These are phyloP conservation scores for Scortechinia acanthostroma DNA, from an alignment of 2,329 filamentous ascomycete species.

Conservation along the genomic window DNA sequence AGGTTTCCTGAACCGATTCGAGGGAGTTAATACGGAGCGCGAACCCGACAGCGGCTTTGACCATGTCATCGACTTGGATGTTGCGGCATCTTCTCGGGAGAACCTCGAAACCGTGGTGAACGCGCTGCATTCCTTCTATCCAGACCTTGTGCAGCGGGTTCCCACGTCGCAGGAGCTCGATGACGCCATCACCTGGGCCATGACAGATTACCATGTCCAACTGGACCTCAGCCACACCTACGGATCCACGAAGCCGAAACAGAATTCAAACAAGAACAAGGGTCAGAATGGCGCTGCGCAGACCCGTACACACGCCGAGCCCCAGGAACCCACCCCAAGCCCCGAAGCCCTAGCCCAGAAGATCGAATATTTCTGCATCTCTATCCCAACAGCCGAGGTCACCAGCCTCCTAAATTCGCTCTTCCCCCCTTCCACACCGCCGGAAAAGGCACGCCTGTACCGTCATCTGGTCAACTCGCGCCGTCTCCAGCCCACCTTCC, in stretches of 20 bases:
- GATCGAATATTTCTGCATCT: slow-evolving; percentile 22
- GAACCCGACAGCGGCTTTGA: slow-evolving; percentile 80
- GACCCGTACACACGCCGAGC: not conserved
- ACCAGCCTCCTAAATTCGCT: slow-evolving; percentile 54
- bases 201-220: slow-evolving; percentile 67
- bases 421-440: slow-evolving; percentile 47
- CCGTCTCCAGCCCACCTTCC: slow-evolving; percentile 78
- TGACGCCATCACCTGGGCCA: slow-evolving; percentile 66
- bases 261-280: slow-evolving; percentile 15
- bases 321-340: not conserved
- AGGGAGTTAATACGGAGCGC: slow-evolving; percentile 60
- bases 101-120: slow-evolving; percentile 78
- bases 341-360: not conserved
- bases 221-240: slow-evolving; percentile 61
- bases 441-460: slow-evolving; percentile 58
- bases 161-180: slow-evolving; percentile 73
- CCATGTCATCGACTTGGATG: slow-evolving; percentile 76
- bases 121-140: slow-evolving; percentile 70
- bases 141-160: slow-evolving; percentile 64
- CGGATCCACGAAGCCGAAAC: slow-evolving; percentile 31
- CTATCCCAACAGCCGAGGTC: slow-evolving; percentile 23
- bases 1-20: slow-evolving; percentile 80
- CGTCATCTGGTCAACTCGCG: slow-evolving; percentile 64
- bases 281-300: slow-evolving; percentile 7
- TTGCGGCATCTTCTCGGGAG: slow-evolving; percentile 66